Evolutionary conservation across 2,329 filamentous ascomycete genomes (phyloP).

Genomic region (Neonectria ditissima): DNA sequence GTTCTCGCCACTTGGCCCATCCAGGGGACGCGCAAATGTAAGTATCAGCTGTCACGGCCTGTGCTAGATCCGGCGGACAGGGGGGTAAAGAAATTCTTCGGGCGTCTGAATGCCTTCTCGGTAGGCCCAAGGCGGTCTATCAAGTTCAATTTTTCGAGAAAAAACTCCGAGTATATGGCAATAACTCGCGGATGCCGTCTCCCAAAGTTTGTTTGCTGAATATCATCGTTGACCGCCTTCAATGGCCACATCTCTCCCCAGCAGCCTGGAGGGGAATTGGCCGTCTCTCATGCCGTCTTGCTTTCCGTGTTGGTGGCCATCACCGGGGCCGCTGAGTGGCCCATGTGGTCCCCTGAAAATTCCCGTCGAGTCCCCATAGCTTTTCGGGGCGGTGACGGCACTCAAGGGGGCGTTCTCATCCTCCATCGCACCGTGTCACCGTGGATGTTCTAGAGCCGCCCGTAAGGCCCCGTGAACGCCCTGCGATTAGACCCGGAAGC

Average conservation of each 20-base stretch:
- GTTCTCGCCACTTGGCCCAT: conserved; percentile 37
- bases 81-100: conserved; percentile 17
- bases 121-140: background rate
- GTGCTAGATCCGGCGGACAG: conserved; percentile 31
- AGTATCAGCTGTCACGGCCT: conserved; percentile 40
- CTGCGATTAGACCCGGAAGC: conserved; percentile 45
- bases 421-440: background rate
- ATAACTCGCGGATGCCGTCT: background rate
- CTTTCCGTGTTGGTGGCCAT: conserved; percentile 18
- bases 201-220: background rate
- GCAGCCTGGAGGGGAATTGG: background rate
- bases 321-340: conserved; percentile 35
- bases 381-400: conserved; percentile 28
- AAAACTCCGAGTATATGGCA: background rate
- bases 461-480: conserved; percentile 23
- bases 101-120: background rate
- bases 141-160: conserved; percentile 8
- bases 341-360: conserved; percentile 40
- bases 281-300: conserved; percentile 14
- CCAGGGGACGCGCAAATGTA: conserved; percentile 37
- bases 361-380: conserved; percentile 38
- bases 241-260: conserved; percentile 19
- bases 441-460: conserved; percentile 17
- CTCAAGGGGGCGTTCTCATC: background rate
- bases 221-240: conserved; percentile 16